Evolutionary conservation across 148 eudicot genomes (phyloP).

Genomic region (Fagopyrum tataricum): DNA sequence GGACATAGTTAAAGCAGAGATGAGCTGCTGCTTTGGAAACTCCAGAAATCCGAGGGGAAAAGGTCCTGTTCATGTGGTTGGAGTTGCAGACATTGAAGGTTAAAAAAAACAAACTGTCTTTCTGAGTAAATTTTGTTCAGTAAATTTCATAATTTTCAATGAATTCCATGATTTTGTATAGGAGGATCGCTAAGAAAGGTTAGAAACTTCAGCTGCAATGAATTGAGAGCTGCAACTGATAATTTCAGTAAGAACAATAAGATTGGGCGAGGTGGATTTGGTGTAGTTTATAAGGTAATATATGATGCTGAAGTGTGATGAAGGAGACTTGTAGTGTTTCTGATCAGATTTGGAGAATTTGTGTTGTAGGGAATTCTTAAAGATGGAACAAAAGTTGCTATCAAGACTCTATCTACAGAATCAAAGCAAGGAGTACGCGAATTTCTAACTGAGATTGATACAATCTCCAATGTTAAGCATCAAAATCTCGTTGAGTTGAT

Average conservation of each 20-base stretch:
- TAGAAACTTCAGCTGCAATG: conserved; percentile 53
- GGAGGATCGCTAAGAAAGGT: conserved; percentile 42
- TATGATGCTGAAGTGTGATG: not conserved
- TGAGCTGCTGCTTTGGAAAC: conserved; percentile 50
- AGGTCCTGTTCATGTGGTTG: conserved; percentile 12
- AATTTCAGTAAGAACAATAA: conserved; percentile 50
- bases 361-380: conserved; percentile 57
- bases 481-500: conserved; percentile 73
- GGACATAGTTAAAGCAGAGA: conserved; percentile 16
- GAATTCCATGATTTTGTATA: conserved; percentile 15
- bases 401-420: conserved; percentile 75
- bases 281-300: conserved; percentile 71
- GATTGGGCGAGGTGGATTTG: conserved; percentile 90
- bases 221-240: conserved; percentile 54
- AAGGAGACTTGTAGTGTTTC: not conserved
- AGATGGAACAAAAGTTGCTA: conserved; percentile 62
- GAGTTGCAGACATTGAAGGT: conserved; percentile 36
- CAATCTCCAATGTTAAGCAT: conserved; percentile 73
- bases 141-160: not conserved
- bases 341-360: not conserved
- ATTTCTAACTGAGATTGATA: conserved; percentile 75
- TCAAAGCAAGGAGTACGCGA: conserved; percentile 87
- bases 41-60: conserved; percentile 19
- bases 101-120: not conserved
- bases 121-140: not conserved